Conservation (phyloP, 192 early-diverging fungal species). For the Mortierella hygrophila region DNA sequence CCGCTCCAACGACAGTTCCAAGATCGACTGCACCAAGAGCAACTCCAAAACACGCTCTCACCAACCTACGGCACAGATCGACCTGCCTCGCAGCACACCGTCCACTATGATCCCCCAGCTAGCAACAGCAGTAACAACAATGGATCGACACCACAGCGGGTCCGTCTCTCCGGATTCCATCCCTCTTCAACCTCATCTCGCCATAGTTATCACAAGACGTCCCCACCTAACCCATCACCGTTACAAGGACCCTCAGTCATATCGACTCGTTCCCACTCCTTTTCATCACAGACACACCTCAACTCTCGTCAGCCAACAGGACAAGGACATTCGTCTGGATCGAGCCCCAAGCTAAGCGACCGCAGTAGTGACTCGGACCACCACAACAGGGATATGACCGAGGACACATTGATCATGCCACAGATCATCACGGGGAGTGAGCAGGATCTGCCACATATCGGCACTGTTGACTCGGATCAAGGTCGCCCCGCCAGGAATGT, state of each 20-base stretch:
- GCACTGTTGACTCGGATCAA: not conserved
- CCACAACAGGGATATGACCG: slow-evolving; percentile 23
- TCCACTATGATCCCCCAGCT: not conserved
- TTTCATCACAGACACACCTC: slow-evolving; percentile 15
- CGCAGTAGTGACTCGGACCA: slow-evolving; percentile 17
- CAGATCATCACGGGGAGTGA: slow-evolving; percentile 23
- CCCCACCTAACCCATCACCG: slow-evolving; percentile 5
- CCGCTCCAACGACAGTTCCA: slow-evolving; percentile 40
- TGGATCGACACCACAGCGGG: not conserved
- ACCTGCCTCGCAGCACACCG: not conserved
- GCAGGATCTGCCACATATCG: slow-evolving; percentile 30
- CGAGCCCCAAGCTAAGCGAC: slow-evolving; percentile 7
- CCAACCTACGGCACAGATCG: not conserved
- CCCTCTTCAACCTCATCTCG: not conserved
- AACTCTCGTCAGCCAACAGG: not conserved
- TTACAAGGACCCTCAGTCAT: slow-evolving; percentile 5
- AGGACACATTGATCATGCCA: slow-evolving; percentile 50
- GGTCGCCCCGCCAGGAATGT: not conserved
- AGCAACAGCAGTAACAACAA: not conserved
- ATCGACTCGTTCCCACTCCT: slow-evolving; percentile 30
- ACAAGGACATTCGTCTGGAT: slow-evolving; percentile 1
- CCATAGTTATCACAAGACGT: not conserved
- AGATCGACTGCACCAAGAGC: slow-evolving; percentile 26
- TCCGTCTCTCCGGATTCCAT: not conserved
- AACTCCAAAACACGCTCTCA: not conserved